phyloP scores from a whole-genome alignment of 2,329 filamentous ascomycete species.

The Thyridium curvatum region DNA sequence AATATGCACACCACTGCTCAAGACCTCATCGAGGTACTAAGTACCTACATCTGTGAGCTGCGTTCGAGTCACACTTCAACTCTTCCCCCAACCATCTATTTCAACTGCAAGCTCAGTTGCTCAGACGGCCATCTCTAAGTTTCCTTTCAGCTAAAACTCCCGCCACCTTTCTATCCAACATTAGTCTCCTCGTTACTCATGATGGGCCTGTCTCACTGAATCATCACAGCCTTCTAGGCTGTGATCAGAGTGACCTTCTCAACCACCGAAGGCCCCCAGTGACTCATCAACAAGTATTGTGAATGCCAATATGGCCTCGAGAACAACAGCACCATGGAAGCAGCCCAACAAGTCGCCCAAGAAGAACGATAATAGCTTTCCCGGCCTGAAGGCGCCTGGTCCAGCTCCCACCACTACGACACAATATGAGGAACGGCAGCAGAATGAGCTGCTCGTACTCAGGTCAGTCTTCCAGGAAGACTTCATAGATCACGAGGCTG shows the following conservation, averaged over 20 bases:
- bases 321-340: constrained; percentile 41
- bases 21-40: too few relatives aligned
- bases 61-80: too few relatives aligned
- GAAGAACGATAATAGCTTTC: constrained; percentile 41
- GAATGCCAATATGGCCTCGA: constrained; percentile 43
- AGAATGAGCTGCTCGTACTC: constrained; percentile 80
- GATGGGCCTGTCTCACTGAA: constrained; percentile 44
- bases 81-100: too few relatives aligned
- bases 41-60: too few relatives aligned
- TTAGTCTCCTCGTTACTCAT: constrained; percentile 1
- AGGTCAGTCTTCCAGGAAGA: constrained; percentile 87
- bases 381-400: constrained; percentile 32
- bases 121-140: too few relatives aligned
- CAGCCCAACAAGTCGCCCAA: constrained; percentile 29
- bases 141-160: too few relatives aligned
- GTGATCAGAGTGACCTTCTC: constrained; percentile 31
- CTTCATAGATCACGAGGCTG: constrained; percentile 66
- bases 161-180: too few relatives aligned
- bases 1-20: too few relatives aligned
- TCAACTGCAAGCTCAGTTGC: too few relatives aligned
- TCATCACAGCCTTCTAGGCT: constrained; percentile 44
- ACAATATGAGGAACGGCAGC: constrained; percentile 77
- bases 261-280: too few relatives aligned
- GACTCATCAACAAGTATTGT: constrained; percentile 4
- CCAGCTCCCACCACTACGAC: constrained; percentile 36